phyloP scores from a whole-genome alignment of 1,139 yeast genomes.

The Geotrichum histeridarum region DNA sequence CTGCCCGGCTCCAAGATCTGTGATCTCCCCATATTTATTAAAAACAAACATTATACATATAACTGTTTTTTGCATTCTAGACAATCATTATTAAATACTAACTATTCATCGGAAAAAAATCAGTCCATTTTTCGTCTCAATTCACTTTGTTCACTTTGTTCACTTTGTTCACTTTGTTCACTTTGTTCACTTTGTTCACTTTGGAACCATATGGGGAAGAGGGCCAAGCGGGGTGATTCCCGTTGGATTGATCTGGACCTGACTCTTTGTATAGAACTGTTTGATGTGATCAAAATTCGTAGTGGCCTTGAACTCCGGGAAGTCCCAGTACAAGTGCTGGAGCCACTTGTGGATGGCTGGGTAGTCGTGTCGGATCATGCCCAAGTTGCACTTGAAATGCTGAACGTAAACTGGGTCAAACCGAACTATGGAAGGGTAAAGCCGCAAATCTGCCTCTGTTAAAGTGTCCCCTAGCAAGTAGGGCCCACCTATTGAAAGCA shows the following conservation, averaged over 20 bases:
- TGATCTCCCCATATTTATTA: too few relatives aligned
- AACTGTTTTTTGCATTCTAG: too few relatives aligned
- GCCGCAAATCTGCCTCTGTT: constrained; percentile 87
- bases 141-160: too few relatives aligned
- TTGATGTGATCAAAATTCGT: constrained; percentile 72
- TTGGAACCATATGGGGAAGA: constrained; percentile 54
- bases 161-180: not conserved
- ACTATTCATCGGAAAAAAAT: too few relatives aligned
- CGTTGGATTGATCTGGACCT: constrained; percentile 56
- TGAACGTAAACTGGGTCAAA: constrained; percentile 91
- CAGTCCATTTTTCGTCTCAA: too few relatives aligned
- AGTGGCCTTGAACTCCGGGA: constrained; percentile 68
- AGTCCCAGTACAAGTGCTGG: constrained; percentile 78
- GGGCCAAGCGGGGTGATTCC: constrained; percentile 91
- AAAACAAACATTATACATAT: too few relatives aligned
- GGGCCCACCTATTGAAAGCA: constrained; percentile 49
- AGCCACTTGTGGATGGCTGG: constrained; percentile 79
- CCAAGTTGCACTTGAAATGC: constrained; percentile 88
- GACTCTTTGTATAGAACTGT: constrained; percentile 78
- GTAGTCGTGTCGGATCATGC: constrained; percentile 73
- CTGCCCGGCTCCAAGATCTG: too few relatives aligned
- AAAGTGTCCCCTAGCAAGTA: constrained; percentile 55
- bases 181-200: constrained; percentile 17
- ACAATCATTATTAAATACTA: not conserved
- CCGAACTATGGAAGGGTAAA: constrained; percentile 76